These are phyloP conservation scores for Apodospora peruviana DNA, from an alignment of 495 filamentous ascomycete species.

Conservation along the genomic window DNA sequence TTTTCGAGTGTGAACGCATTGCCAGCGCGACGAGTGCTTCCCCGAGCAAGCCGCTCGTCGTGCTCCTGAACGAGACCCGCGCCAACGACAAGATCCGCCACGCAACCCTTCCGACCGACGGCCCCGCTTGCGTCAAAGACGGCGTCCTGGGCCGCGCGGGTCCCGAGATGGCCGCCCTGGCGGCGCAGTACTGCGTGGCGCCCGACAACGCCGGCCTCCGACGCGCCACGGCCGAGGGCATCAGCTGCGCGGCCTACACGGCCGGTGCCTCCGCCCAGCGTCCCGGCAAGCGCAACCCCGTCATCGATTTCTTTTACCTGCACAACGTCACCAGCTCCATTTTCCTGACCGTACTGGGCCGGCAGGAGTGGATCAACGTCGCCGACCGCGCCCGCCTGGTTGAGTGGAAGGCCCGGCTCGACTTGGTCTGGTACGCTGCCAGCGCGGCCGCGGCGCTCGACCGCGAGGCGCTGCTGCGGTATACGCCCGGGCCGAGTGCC, in stretches of 20 bases:
- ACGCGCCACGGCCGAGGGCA: constrained; percentile 26
- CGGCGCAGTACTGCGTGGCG: constrained; percentile 16
- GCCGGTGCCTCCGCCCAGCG: constrained; percentile 19
- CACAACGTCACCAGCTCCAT: constrained; percentile 32
- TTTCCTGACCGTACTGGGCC: constrained; percentile 22
- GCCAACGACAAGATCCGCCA: constrained; percentile 12
- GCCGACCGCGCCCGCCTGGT: constrained; percentile 25
- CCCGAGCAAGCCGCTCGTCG: constrained; percentile 1
- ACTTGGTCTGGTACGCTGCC: constrained; percentile 32
- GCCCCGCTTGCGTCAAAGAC: constrained; percentile 11
- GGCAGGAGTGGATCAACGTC: constrained; percentile 24
- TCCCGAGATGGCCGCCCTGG: constrained; percentile 18
- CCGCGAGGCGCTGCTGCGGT: constrained; percentile 1
- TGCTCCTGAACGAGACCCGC: constrained; percentile 17
- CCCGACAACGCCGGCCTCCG: constrained; percentile 18
- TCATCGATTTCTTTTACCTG: constrained; percentile 41
- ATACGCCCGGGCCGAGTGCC: constrained; percentile 3
- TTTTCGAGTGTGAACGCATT: constrained; percentile 8
- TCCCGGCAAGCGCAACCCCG: constrained; percentile 19
- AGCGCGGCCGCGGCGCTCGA: constrained; percentile 15
- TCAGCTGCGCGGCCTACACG: constrained; percentile 19
- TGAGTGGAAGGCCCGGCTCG: constrained; percentile 33
- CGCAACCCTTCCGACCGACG: constrained; percentile 13
- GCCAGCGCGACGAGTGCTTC: constrained; percentile 28
- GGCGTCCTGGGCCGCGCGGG: constrained; percentile 24